phyloP scores from a whole-genome alignment of 1,284 basidiomycete species.

The Inonotus hispidus region DNA sequence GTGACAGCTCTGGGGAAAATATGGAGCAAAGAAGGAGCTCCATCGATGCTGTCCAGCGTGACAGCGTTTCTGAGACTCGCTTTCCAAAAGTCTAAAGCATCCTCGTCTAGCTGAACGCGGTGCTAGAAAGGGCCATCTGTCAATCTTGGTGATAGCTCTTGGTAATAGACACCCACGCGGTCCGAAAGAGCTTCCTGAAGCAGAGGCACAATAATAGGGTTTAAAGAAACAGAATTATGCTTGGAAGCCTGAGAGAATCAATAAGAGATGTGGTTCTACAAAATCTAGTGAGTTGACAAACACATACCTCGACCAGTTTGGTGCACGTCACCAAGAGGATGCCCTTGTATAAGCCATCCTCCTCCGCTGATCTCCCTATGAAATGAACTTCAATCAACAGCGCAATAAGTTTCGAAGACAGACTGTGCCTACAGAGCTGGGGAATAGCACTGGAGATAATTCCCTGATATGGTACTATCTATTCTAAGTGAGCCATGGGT shows the following conservation, averaged over 20 bases:
- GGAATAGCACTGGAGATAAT: slow-evolving; percentile 70
- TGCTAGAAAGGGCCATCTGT: slow-evolving; percentile 49
- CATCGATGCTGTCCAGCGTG: slow-evolving; percentile 43
- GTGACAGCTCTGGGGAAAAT: slow-evolving; percentile 63
- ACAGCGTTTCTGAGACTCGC: slow-evolving; percentile 65
- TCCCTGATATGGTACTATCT: slow-evolving; percentile 68
- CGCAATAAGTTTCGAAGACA: not conserved
- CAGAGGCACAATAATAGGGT: slow-evolving; percentile 63
- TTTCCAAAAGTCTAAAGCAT: slow-evolving; percentile 74
- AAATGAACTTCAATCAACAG: not conserved
- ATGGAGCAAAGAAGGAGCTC: slow-evolving; percentile 53
- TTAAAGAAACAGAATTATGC: slow-evolving; percentile 53
- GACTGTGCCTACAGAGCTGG: slow-evolving; percentile 56
- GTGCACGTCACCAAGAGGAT: slow-evolving; percentile 69
- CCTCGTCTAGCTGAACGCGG: slow-evolving; percentile 46
- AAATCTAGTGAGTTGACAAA: not conserved
- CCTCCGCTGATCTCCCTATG: slow-evolving; percentile 60
- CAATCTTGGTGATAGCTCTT: not conserved
- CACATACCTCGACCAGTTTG: slow-evolving; percentile 62
- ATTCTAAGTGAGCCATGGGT: slow-evolving; percentile 6
- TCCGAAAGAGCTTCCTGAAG: slow-evolving; percentile 70
- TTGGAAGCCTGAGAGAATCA: slow-evolving; percentile 48
- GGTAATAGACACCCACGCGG: slow-evolving; percentile 37
- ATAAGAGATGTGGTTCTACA: not conserved
- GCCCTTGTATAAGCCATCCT: slow-evolving; percentile 77